Conservation (phyloP, 192 early-diverging fungal species). For the Mortierella claussenii region DNA sequence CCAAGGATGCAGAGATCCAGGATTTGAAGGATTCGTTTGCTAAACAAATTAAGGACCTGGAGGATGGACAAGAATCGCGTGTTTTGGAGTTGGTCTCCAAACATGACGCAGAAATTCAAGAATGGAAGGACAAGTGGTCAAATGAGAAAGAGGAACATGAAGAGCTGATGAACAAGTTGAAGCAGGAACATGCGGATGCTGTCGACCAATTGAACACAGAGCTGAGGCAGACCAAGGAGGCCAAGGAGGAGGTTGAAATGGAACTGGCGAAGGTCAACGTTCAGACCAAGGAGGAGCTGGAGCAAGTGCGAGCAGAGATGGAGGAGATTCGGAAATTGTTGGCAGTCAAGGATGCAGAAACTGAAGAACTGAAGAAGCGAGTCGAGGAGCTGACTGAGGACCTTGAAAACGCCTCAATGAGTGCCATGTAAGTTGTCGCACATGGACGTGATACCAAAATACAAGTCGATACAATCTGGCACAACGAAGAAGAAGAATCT, state of each 20-base stretch:
- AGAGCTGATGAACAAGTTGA: conserved; percentile 6
- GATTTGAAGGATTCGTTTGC: conserved; percentile 26
- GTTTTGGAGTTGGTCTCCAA: conserved; percentile 8
- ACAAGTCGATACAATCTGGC: too few relatives aligned
- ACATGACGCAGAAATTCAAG: conserved; percentile 25
- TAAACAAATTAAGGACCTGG: conserved; percentile 27
- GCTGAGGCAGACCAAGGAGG: neutral
- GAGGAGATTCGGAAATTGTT: conserved; percentile 31
- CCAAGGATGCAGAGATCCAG: conserved; percentile 22
- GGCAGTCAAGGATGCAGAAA: conserved; percentile 21
- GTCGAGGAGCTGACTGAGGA: conserved; percentile 27
- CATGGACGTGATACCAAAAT: too few relatives aligned
- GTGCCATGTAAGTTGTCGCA: conserved; percentile 27
- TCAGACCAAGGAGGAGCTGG: conserved; percentile 13
- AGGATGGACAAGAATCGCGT: conserved; percentile 18
- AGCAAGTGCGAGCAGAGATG: conserved; percentile 19
- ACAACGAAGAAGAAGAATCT: neutral
- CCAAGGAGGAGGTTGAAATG: neutral
- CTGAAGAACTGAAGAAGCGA: conserved; percentile 19
- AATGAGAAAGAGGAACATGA: conserved; percentile 14
- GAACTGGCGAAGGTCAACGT: conserved; percentile 9
- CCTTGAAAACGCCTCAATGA: conserved; percentile 29
- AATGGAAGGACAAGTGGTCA: conserved; percentile 22
- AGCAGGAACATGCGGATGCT: conserved; percentile 6
- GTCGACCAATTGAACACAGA: conserved; percentile 6